Conservation (phyloP, 495 filamentous ascomycete genomes). For the Trichocladium uniseriatum region DNA sequence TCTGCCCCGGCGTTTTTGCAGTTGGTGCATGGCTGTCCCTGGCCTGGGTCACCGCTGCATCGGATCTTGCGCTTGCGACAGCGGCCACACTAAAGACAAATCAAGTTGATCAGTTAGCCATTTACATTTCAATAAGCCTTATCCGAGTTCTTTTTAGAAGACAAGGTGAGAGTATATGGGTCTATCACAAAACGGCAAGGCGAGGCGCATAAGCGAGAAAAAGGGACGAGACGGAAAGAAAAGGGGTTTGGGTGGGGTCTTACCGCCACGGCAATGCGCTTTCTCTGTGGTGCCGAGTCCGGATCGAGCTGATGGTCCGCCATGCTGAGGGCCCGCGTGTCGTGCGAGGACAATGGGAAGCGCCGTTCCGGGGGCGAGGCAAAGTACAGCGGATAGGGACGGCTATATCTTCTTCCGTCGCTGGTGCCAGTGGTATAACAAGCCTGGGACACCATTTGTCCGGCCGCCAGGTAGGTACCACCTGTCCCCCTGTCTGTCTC, state of each 20-base stretch:
- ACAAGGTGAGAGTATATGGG: too few species aligned
- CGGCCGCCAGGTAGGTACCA: neutral
- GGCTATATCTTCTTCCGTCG: slow-evolving; percentile 36
- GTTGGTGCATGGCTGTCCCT: slow-evolving; percentile 69
- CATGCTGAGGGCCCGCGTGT: slow-evolving; percentile 30
- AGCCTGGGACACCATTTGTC: slow-evolving; percentile 38
- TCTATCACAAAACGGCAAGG: neutral
- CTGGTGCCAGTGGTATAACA: slow-evolving; percentile 26
- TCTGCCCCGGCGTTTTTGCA: slow-evolving; percentile 66
- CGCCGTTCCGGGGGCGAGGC: slow-evolving; percentile 29
- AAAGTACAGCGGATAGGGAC: slow-evolving; percentile 29
- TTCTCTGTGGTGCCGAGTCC: slow-evolving; percentile 38
- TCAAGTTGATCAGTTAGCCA: neutral
- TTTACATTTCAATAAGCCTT: neutral
- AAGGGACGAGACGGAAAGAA: neutral
- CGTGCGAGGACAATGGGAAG: slow-evolving; percentile 27
- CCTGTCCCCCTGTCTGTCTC: neutral
- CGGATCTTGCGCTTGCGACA: slow-evolving; percentile 94
- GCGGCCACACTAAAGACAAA: slow-evolving; percentile 59
- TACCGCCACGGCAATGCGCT: slow-evolving; percentile 64
- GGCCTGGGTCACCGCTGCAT: slow-evolving; percentile 78
- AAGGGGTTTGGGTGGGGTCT: slow-evolving; percentile 16
- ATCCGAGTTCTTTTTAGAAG: too few species aligned
- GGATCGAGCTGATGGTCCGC: slow-evolving; percentile 31
- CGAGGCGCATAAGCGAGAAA: neutral